Base-by-base conservation (phyloP, 2,329 filamentous ascomycete genomes). In the Botrytis fragariae region DNA sequence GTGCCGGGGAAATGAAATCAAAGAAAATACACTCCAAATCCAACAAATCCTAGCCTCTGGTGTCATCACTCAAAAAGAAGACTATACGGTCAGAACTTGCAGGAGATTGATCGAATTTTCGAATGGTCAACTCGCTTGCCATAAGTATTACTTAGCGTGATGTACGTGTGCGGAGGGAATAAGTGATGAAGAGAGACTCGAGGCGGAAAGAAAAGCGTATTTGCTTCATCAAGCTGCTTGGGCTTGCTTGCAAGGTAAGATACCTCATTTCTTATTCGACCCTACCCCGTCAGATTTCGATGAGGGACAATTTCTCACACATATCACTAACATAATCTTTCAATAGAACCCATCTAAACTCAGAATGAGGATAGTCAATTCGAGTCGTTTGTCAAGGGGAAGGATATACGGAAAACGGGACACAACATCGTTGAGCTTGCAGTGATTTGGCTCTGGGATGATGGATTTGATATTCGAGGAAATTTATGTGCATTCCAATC, bases 261-360 rank as follows among this genome's bases (percentile, higher is more conserved):
- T 6, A 32, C 2, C 25, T 7, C 1, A 29, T 32, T 4, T 20
- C 8, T 3, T 20, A 1, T 20, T n/a, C 1, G 3, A 44, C n/a
- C 5, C 4, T 63, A 12, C 14, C 2, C 20, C 3, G 25, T 39
- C 22, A 44, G 1, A 63, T 12, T 18, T 29, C n/a, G 22, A 18
- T 4, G 16, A 12, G 3, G 3, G 22, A 44, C 22, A 8, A 7
- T 4, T 63, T 20, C n/a, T 16, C 3, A 5, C 1, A 29, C 12
- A 4, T 18, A 6, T 63, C 3, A 12, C 8, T 63, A 22, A 63
- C 7, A 1, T 32, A 7, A 1, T 8, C 0, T 1, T 25, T 29
- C 16, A 22, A 44, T 63, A 63, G 39, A 20, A 32, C 6, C 37
- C 1, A 9, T 29, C 22, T 61, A 39, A 61, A 16, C 6, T 39